Conservation (phyloP, 768 basidiomycete genomes). For the Mycena venus region DNA sequence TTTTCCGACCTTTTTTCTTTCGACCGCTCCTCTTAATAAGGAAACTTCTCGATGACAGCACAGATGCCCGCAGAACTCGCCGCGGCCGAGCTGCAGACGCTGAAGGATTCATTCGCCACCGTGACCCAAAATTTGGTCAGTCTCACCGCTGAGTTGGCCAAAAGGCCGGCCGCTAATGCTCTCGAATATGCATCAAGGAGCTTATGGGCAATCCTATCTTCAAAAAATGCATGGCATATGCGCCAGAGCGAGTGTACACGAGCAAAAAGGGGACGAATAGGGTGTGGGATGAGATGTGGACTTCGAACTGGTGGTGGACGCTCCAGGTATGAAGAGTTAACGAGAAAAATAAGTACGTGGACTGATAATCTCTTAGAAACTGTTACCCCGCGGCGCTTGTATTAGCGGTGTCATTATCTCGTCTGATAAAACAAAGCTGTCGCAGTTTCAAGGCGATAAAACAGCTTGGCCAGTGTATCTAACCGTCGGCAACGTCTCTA, state of each 20-base stretch:
- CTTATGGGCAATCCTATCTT: slow-evolving; percentile 42
- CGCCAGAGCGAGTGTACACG: slow-evolving; percentile 35
- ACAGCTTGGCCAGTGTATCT: background rate
- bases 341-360: background rate
- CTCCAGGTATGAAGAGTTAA: slow-evolving; percentile 37
- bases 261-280: background rate
- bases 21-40: no score
- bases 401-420: slow-evolving; percentile 7
- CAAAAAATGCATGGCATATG: slow-evolving; percentile 35
- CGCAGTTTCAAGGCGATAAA: background rate
- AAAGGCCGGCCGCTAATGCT: no score
- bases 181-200: no score
- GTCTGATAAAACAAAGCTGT: slow-evolving; percentile 47
- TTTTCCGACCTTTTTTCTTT: background rate
- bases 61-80: no score
- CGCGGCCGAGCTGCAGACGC: no score
- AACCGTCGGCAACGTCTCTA: background rate
- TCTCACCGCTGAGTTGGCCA: no score
- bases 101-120: no score
- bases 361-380: background rate
- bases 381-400: background rate
- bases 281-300: no score
- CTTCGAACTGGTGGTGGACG: slow-evolving; percentile 43
- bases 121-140: no score
- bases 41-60: no score